These are phyloP conservation scores for Globisporangium acanthophoron DNA, from an alignment of 352 stramenopile species.

Conservation along the genomic window DNA sequence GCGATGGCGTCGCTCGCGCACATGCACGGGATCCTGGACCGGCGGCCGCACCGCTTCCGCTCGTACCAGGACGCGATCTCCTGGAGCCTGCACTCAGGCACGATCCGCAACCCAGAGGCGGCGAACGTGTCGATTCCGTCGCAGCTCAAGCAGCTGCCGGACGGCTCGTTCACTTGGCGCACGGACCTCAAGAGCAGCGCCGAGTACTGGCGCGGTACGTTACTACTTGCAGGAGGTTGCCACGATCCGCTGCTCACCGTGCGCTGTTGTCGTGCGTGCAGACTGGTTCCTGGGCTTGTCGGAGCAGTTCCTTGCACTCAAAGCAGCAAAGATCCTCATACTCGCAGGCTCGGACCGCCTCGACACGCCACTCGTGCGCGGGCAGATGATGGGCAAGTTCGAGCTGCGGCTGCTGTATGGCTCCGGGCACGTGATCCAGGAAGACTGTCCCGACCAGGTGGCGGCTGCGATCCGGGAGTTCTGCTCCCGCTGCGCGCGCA, in stretches of 20 bases:
- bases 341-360: slow-evolving; percentile 81
- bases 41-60: slow-evolving; percentile 58
- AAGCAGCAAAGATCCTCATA: slow-evolving; percentile 77
- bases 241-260: background rate
- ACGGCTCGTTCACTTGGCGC: slow-evolving; percentile 63
- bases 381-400: slow-evolving; percentile 91
- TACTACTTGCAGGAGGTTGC: background rate
- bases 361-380: slow-evolving; percentile 83
- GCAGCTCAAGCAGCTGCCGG: slow-evolving; percentile 42
- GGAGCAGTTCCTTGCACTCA: slow-evolving; percentile 76
- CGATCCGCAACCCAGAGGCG: slow-evolving; percentile 68
- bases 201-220: slow-evolving; percentile 68
- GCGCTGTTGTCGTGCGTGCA: slow-evolving; percentile 10
- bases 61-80: slow-evolving; percentile 69
- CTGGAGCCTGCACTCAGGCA: slow-evolving; percentile 74
- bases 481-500: slow-evolving; percentile 39
- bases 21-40: slow-evolving; percentile 79
- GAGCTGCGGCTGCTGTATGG: slow-evolving; percentile 84
- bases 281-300: slow-evolving; percentile 84
- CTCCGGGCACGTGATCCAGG: slow-evolving; percentile 85
- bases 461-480: slow-evolving; percentile 67
- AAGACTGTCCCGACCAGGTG: slow-evolving; percentile 78
- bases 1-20: slow-evolving; percentile 79
- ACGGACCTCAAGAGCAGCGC: slow-evolving; percentile 73
- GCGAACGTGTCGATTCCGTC: slow-evolving; percentile 78